Base-by-base conservation (phyloP, 805 yeast genomes). In the Ogataea chonburiensis region DNA sequence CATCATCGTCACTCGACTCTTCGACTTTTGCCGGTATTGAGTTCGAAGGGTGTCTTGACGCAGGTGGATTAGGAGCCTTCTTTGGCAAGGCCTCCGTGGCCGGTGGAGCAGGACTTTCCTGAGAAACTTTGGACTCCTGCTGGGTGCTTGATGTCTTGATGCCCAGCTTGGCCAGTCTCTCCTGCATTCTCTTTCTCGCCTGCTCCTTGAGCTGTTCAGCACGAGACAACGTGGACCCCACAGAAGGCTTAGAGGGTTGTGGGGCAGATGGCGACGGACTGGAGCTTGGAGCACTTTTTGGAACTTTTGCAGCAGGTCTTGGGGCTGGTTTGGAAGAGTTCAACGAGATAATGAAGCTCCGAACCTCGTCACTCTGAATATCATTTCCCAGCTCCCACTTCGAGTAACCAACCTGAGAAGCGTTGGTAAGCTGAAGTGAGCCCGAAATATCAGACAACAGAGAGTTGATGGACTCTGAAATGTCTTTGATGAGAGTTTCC, bases 301-400 rank as follows among this genome's bases (percentile, higher is more conserved):
- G 21, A 15, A 12, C 15, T 14, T 17, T 16, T 5, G n/a, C 21
- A 27, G 30, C 13, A 15, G 34, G 30, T n/a, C 12, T 24, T 4
- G 39, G 22, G 1, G 37, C 24, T 3, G 62, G 63, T 25, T 47
- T 52, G 21, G 60, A 50, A 10, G 62, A 47, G 40, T 69, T 68
- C 50, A 87, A 64, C 30, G 73, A 73, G 30, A 63, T 64, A 43
- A 89, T 77, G 46, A 89, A 79, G 5, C 65, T 64, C 37, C 73
- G 70, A 28, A 86, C 89, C 24, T 75, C 68, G 3, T 37, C 70
- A n/a, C 77, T 72, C 49, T 75, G 78, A 17, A 87, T 80, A 24
- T 89, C 95, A 24, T 79, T 64, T 9, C 95, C 96, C 29, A 76
- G 71, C 44, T 85, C 96, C 86, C 89, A 89, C 52, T 82, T 80